Conservation (phyloP, 441 rosid genomes). For the Viola pubescens region DNA sequence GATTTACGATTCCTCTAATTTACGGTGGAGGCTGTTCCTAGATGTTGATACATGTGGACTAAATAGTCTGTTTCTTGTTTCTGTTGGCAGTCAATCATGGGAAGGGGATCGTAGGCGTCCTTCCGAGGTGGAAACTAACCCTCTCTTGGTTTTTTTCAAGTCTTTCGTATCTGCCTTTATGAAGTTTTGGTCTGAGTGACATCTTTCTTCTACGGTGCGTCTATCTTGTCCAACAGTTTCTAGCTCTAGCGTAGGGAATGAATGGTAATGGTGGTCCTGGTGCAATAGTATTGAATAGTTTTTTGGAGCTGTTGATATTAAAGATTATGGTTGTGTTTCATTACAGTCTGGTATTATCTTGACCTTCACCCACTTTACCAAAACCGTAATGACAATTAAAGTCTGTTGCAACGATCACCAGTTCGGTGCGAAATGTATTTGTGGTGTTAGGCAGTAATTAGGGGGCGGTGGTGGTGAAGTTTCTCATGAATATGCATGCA, state of each 20-base stretch:
- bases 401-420: not conserved
- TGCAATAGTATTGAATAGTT: too few relatives aligned
- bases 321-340: too few relatives aligned
- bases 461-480: not conserved
- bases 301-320: too few relatives aligned
- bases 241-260: too few relatives aligned
- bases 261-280: too few relatives aligned
- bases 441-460: not conserved
- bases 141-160: constrained; percentile 46
- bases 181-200: constrained; percentile 73
- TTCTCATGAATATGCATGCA: not conserved
- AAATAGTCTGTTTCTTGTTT: constrained; percentile 7
- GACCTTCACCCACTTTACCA: not conserved
- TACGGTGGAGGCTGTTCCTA: not conserved
- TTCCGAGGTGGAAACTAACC: constrained; percentile 33
- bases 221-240: not conserved
- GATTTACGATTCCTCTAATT: not conserved
- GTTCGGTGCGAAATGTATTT: not conserved
- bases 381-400: not conserved
- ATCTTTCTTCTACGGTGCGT: not conserved
- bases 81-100: constrained; percentile 66
- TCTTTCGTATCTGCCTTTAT: constrained; percentile 45
- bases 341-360: not conserved
- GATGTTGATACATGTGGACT: not conserved
- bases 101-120: constrained; percentile 36